These are phyloP conservation scores for Arabidopsis lyrata DNA, from an alignment of 441 rosid genomes.

Conservation along the genomic window DNA sequence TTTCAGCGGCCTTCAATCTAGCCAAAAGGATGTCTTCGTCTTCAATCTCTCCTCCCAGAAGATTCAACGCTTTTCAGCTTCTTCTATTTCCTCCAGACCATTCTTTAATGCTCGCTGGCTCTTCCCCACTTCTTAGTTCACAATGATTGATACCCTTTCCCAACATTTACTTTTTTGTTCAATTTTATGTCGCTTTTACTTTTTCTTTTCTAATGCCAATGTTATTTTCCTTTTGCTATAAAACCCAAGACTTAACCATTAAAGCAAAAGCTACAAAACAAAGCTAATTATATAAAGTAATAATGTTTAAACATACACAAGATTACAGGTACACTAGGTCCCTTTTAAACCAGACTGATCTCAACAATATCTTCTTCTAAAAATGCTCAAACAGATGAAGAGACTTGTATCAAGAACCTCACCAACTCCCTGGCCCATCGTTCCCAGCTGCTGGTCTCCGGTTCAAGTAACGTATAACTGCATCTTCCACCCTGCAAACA, in stretches of 20 bases:
- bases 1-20: neutral
- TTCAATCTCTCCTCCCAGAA: constrained; percentile 4
- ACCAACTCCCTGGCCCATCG: constrained; percentile 85
- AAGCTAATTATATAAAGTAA: constrained; percentile 24
- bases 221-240: neutral
- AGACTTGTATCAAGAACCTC: constrained; percentile 43
- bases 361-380: constrained; percentile 2
- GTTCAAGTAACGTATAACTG: constrained; percentile 90
- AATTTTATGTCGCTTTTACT: too few relatives aligned
- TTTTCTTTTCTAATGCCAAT: neutral
- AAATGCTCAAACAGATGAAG: constrained; percentile 18
- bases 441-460: constrained; percentile 86
- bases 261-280: constrained; percentile 29
- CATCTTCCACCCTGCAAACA: constrained; percentile 90
- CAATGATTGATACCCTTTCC: neutral
- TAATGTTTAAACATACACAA: constrained; percentile 36
- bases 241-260: neutral
- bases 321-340: constrained; percentile 24
- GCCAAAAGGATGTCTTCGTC: constrained; percentile 6
- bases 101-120: constrained; percentile 3
- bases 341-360: constrained; percentile 8
- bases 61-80: neutral
- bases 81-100: constrained; percentile 1
- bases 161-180: neutral
- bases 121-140: neutral